These are phyloP conservation scores for Aureobasidium sp. DNA, from an alignment of 2,329 filamentous ascomycete genomes.

Conservation along the genomic window DNA sequence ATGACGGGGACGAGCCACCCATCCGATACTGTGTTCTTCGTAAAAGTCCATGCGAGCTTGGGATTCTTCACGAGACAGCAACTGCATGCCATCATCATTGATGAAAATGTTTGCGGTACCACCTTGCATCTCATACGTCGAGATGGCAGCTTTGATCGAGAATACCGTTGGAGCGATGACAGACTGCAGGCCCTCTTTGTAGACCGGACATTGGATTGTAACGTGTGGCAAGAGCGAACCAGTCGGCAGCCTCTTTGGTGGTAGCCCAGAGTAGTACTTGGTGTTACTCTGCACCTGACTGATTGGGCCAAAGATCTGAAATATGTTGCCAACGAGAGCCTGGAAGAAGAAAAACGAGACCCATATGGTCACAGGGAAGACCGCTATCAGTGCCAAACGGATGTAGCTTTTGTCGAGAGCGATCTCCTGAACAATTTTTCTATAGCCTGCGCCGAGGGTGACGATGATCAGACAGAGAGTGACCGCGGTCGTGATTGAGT, in stretches of 20 bases:
- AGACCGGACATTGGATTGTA: conserved; percentile 45
- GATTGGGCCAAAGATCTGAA: conserved; percentile 39
- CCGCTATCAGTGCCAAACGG: conserved; percentile 49
- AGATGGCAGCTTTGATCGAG: no score
- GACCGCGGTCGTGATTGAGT: conserved; percentile 46
- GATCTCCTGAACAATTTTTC: conserved; percentile 49
- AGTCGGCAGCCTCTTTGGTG: conserved; percentile 33
- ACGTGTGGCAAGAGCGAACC: conserved; percentile 39
- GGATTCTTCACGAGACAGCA: no score
- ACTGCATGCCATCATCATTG: no score
- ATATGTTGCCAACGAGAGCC: conserved; percentile 35
- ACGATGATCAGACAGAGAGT: conserved; percentile 48
- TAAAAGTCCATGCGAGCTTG: no score
- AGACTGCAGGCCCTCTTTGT: conserved; percentile 35
- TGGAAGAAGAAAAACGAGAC: conserved; percentile 49
- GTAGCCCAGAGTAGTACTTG: conserved; percentile 39
- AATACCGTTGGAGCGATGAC: conserved; percentile 23
- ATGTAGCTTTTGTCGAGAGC: conserved; percentile 48
- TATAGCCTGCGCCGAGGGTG: conserved; percentile 53
- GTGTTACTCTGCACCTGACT: conserved; percentile 39
- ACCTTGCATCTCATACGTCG: no score
- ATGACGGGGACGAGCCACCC: no score
- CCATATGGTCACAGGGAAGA: conserved; percentile 50
- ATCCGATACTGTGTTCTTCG: no score
- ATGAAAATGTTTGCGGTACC: no score